A percentile compares a stretch with the other conserved stretches of the same genome.
phyloP scores from a whole-genome alignment of 2,329 filamentous ascomycete genomes.

The Trichoderma sp. region DNA sequence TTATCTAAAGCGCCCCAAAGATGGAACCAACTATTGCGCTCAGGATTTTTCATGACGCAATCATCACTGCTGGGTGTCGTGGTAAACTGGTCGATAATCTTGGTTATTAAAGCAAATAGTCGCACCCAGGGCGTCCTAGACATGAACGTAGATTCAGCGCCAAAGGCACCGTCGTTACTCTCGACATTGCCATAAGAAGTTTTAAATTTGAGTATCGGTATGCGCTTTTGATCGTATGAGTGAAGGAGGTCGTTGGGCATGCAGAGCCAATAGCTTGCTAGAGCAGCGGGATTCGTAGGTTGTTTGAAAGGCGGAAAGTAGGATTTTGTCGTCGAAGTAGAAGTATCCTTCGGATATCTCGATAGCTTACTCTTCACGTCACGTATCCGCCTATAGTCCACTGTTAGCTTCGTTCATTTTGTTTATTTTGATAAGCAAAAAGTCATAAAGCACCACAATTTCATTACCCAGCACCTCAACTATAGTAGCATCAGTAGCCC shows the following conservation, averaged over 20 bases:
- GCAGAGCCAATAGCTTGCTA: slow-evolving; percentile 12
- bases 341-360: not conserved
- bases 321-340: not conserved
- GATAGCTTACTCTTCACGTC: not conserved
- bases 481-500: too few species aligned
- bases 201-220: not conserved
- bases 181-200: not conserved
- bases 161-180: too few species aligned
- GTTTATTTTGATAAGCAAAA: not conserved
- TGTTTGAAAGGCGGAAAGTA: not conserved
- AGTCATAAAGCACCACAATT: too few species aligned
- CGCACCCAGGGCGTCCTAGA: not conserved
- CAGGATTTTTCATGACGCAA: not conserved
- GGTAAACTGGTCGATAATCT: not conserved
- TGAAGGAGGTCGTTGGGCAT: slow-evolving; percentile 6
- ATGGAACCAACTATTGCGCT: not conserved
- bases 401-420: not conserved
- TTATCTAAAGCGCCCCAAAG: slow-evolving; percentile 3
- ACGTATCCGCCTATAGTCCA: not conserved
- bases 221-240: slow-evolving; percentile 5
- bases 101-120: not conserved
- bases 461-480: too few species aligned
- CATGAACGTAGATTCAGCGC: not conserved
- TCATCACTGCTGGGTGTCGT: not conserved
- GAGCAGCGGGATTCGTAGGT: not conserved